These are phyloP conservation scores for Colletotrichum lupini DNA, from an alignment of 2,329 filamentous ascomycete genomes.

Conservation along the genomic window DNA sequence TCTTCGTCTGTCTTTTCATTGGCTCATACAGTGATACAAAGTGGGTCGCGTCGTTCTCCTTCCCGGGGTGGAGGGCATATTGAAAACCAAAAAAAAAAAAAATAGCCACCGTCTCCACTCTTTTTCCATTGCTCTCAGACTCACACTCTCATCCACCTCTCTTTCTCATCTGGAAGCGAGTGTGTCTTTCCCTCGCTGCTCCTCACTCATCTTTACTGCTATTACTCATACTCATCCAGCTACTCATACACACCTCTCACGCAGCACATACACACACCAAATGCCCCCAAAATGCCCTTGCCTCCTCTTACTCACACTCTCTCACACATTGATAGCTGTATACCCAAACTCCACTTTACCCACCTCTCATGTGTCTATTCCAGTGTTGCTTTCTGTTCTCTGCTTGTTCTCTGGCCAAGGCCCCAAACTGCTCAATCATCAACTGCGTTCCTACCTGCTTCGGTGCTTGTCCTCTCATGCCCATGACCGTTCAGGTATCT, in stretches of 20 bases:
- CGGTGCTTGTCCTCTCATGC: conserved; percentile 1
- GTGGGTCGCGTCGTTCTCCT: conserved; percentile 11
- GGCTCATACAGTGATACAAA: not conserved
- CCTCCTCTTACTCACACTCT: not conserved
- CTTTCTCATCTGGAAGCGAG: not conserved
- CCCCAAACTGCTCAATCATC: not conserved
- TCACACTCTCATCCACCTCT: not conserved
- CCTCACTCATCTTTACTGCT: conserved; percentile 5
- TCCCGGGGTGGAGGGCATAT: conserved; percentile 14
- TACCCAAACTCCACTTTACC: not conserved
- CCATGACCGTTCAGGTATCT: conserved; percentile 12
- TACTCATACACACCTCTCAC: not conserved
- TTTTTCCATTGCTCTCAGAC: conserved; percentile 2
- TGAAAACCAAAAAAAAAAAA: conserved; percentile 13
- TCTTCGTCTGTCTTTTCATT: conserved; percentile 13
- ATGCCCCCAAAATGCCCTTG: not conserved
- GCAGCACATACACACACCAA: not conserved
- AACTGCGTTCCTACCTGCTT: not conserved
- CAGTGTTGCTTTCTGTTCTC: not conserved
- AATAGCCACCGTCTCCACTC: conserved; percentile 6
- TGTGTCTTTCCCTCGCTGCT: conserved; percentile 2
- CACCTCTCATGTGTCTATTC: not conserved
- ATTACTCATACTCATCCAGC: conserved; percentile 2
- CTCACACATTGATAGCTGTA: not conserved
- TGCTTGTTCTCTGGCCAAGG: not conserved